Percentiles rank a stretch among this genome's conserved stretches.
These are phyloP conservation scores for Butyriboletus loyo DNA, from an alignment of 768 basidiomycete species.

Conservation along the genomic window DNA sequence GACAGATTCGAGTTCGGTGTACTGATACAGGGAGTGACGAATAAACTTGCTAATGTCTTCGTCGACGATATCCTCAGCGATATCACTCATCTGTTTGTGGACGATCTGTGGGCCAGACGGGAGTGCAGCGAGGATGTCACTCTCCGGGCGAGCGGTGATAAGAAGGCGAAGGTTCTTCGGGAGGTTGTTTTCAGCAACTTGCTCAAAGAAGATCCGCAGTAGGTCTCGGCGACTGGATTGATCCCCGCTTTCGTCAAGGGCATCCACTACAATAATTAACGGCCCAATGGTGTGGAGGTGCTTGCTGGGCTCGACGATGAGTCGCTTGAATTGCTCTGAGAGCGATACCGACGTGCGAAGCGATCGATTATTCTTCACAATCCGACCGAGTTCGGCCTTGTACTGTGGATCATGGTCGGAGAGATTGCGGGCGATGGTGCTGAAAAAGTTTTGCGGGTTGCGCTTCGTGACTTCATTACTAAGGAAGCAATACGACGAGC, in stretches of 20 bases:
- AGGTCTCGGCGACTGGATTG: constrained; percentile 14
- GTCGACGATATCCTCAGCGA: constrained; percentile 12
- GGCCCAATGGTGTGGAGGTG: constrained; percentile 28
- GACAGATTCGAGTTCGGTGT: constrained; percentile 10
- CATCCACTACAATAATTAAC: constrained; percentile 36
- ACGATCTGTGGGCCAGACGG: constrained; percentile 1
- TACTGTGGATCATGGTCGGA: constrained; percentile 32
- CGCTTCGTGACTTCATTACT: constrained; percentile 12
- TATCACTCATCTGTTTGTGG: constrained; percentile 15
- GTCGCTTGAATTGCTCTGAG: constrained; percentile 26
- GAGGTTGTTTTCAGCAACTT: constrained; percentile 9
- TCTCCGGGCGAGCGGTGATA: constrained; percentile 28
- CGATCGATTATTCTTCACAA: constrained; percentile 21
- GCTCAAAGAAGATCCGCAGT: constrained; percentile 17
- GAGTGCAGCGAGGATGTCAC: constrained; percentile 16
- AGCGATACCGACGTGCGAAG: constrained; percentile 17
- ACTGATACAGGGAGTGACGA: constrained; percentile 7
- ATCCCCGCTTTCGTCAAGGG: constrained; percentile 30
- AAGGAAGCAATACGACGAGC: constrained; percentile 33
- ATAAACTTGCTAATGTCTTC: constrained; percentile 16
- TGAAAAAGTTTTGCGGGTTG: constrained; percentile 28
- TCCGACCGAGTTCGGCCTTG: constrained; percentile 11
- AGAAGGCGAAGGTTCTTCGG: constrained; percentile 26
- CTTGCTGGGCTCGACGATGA: constrained; percentile 27
- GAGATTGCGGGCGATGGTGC: constrained; percentile 33